Percentiles rank a stretch among this genome's conserved stretches.
Conservation (phyloP, 768 basidiomycete genomes). For the Phanerochaete sordida region DNA sequence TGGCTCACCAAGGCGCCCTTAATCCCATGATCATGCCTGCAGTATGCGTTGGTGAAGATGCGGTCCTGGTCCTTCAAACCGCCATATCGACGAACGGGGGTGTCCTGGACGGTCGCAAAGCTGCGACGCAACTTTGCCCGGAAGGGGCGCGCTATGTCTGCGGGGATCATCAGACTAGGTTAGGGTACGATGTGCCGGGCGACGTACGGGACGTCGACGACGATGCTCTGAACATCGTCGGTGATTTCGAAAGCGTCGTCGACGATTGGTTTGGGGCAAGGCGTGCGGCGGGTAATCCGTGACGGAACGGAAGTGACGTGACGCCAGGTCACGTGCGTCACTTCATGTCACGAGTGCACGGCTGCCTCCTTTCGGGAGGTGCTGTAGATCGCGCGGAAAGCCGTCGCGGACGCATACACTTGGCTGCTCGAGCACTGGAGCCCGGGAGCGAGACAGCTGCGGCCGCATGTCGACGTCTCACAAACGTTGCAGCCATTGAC, state of each 20-base stretch:
- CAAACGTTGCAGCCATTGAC: too few species aligned
- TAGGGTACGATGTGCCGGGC: not conserved
- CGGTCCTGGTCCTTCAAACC: slow-evolving; percentile 93
- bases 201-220: slow-evolving; percentile 24
- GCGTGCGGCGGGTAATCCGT: not conserved
- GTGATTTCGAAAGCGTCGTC: not conserved
- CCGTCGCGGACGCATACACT: too few species aligned
- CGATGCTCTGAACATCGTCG: slow-evolving; percentile 29
- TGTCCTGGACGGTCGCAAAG: slow-evolving; percentile 76
- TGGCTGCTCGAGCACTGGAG: too few species aligned
- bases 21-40: slow-evolving; percentile 84
- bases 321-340: not conserved
- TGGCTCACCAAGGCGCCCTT: slow-evolving; percentile 82
- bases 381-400: not conserved
- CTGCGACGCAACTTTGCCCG: slow-evolving; percentile 26
- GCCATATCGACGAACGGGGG: slow-evolving; percentile 90
- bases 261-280: not conserved
- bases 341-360: not conserved
- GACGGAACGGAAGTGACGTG: not conserved
- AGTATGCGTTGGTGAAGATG: slow-evolving; percentile 90
- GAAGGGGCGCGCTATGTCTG: slow-evolving; percentile 25
- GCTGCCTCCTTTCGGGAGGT: not conserved
- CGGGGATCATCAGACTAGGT: not conserved
- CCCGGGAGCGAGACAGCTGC: too few species aligned
- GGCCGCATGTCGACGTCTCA: too few species aligned